Conservation (phyloP, 1,284 basidiomycete genomes). For the Ustilago loliicola region DNA sequence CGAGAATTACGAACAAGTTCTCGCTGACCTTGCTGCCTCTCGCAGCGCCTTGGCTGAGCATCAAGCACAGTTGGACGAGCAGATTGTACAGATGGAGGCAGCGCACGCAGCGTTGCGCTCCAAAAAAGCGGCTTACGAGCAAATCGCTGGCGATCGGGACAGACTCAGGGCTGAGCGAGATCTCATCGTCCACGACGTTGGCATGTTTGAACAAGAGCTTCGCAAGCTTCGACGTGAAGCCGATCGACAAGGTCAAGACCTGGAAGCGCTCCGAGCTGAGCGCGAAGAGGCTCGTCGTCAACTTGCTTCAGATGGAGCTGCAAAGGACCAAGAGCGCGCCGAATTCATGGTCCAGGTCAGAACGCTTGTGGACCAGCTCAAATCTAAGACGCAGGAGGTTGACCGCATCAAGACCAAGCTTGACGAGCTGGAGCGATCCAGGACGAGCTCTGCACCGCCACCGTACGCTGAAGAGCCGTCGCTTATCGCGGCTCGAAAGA, state of each 20-base stretch:
- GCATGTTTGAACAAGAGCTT: slow-evolving; percentile 54
- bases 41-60: slow-evolving; percentile 48
- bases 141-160: slow-evolving; percentile 51
- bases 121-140: slow-evolving; percentile 41
- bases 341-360: slow-evolving; percentile 34
- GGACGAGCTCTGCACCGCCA: slow-evolving; percentile 10
- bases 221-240: slow-evolving; percentile 44
- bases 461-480: slow-evolving; percentile 31
- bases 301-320: slow-evolving; percentile 16
- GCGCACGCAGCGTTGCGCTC: slow-evolving; percentile 44
- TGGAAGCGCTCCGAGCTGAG: slow-evolving; percentile 46
- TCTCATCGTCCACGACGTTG: slow-evolving; percentile 54
- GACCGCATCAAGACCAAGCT: slow-evolving; percentile 45
- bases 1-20: slow-evolving; percentile 44
- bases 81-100: slow-evolving; percentile 54
- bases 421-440: slow-evolving; percentile 27
- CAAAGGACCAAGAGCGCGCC: slow-evolving; percentile 34
- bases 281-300: slow-evolving; percentile 33
- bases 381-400: slow-evolving; percentile 34
- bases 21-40: slow-evolving; percentile 41
- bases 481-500: slow-evolving; percentile 22
- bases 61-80: slow-evolving; percentile 59
- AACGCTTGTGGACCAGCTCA: slow-evolving; percentile 39
- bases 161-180: slow-evolving; percentile 46
- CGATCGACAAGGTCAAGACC: slow-evolving; percentile 52